These are phyloP conservation scores for Hortiboletus rubellus DNA, from an alignment of 1,284 basidiomycete genomes.

Conservation along the genomic window DNA sequence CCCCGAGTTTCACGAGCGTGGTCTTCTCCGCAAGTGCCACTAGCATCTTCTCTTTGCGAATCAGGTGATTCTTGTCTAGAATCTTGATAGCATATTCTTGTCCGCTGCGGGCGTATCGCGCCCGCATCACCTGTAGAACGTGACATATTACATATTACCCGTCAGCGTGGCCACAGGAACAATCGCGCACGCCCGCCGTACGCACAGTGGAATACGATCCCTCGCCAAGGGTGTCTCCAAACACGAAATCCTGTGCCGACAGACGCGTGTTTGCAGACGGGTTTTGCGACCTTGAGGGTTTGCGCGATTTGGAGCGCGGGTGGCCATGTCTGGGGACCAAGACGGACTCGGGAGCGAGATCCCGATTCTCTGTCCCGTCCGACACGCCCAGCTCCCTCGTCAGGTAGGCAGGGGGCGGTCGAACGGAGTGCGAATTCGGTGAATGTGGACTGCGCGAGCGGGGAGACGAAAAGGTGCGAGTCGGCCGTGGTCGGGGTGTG, in stretches of 20 bases:
- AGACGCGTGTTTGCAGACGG: conserved; percentile 50
- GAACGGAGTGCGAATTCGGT: conserved; percentile 44
- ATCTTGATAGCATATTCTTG: conserved; percentile 76
- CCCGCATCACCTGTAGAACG: conserved; percentile 56
- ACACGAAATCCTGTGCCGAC: conserved; percentile 64
- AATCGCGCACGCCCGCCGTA: conserved; percentile 3
- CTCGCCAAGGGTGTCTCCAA: conserved; percentile 71
- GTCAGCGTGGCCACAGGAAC: conserved; percentile 8
- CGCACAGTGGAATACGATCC: conserved; percentile 78
- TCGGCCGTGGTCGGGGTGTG: conserved; percentile 55
- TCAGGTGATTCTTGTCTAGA: conserved; percentile 73
- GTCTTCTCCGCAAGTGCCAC: conserved; percentile 68
- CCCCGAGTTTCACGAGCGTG: conserved; percentile 59
- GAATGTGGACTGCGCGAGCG: conserved; percentile 56
- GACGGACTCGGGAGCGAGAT: conserved; percentile 13
- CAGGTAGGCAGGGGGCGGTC: conserved; percentile 58
- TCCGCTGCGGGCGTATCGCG: conserved; percentile 54
- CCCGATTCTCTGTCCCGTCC: conserved; percentile 30
- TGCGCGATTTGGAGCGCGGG: conserved; percentile 37
- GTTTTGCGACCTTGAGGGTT: conserved; percentile 45
- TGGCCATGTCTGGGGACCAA: conserved; percentile 7
- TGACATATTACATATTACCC: conserved; percentile 14
- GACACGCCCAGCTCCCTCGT: conserved; percentile 55
- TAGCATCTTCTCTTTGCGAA: conserved; percentile 63
- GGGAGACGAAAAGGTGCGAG: conserved; percentile 66